These are phyloP conservation scores for Trametes meyenii DNA, from an alignment of 768 basidiomycete genomes.

Conservation along the genomic window DNA sequence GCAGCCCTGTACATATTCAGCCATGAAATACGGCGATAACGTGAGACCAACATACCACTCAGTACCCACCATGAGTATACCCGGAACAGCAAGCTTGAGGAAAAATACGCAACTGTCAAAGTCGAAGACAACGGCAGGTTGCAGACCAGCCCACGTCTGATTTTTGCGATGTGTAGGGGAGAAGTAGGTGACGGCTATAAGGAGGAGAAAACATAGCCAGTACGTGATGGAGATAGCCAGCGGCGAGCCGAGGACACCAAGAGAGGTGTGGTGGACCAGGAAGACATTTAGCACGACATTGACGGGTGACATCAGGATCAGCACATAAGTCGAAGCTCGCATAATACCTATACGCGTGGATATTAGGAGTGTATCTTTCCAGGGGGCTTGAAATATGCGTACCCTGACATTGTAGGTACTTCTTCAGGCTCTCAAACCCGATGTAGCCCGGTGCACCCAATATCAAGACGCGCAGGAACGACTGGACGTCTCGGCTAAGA, in stretches of 20 bases:
- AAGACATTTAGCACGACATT: slow-evolving; percentile 62
- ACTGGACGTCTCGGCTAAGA: slow-evolving; percentile 63
- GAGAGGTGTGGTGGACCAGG: slow-evolving; percentile 64
- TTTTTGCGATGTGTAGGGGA: slow-evolving; percentile 59
- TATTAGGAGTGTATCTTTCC: background rate
- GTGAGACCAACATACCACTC: slow-evolving; percentile 58
- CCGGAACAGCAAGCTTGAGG: slow-evolving; percentile 71
- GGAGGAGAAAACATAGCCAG: slow-evolving; percentile 63
- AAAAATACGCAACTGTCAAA: slow-evolving; percentile 54
- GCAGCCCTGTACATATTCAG: slow-evolving; percentile 55
- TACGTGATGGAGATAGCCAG: slow-evolving; percentile 69
- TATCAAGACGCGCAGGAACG: slow-evolving; percentile 65
- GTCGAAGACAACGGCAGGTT: slow-evolving; percentile 49
- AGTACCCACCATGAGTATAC: slow-evolving; percentile 78
- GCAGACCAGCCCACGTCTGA: slow-evolving; percentile 65
- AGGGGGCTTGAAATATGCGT: slow-evolving; percentile 15
- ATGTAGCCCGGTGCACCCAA: slow-evolving; percentile 73
- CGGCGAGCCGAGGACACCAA: slow-evolving; percentile 69
- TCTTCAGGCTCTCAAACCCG: slow-evolving; percentile 76
- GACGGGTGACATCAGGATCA: slow-evolving; percentile 64
- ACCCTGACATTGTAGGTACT: slow-evolving; percentile 83
- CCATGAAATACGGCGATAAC: background rate
- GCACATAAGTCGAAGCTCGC: slow-evolving; percentile 66
- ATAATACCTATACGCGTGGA: slow-evolving; percentile 59
- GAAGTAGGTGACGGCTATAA: slow-evolving; percentile 50